Evolutionary conservation across 805 yeast genomes (phyloP), one percentile per base, ranked within the genome.

Genomic region (Metschnikowia corniflorae): DNA sequence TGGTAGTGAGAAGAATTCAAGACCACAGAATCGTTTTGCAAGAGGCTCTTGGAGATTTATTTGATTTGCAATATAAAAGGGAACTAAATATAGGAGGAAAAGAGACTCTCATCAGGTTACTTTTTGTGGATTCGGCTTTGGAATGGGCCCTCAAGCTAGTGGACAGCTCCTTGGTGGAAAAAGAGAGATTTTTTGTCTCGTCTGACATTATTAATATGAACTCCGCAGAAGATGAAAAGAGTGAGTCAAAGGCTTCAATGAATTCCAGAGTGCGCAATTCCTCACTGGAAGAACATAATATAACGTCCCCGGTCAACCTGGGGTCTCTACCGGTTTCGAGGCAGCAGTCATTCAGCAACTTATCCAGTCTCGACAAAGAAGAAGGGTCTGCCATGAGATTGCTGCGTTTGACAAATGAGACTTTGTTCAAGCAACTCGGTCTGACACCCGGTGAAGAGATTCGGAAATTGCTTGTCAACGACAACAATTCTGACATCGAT

Each of bases 121-220:
- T 82, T 31, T 76, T 82, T 39, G 65, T 86, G 48, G 88, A 83
- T 50, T 76, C 82, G 13, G 80, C 86, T 7, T 65, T 87, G 37
- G 75, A 74, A 28, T 80, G 81, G 50, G 78, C 77, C 1, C 42
- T 74, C 17, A 65, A 65, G 39, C 54, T 67, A 40, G 60, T 68
- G 31, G 73, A 68, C 43, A 49, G 50, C 18, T 60, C 65, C 2
- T 54, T 65, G 26, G 59, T 46, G 7, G 50, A 53, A 9, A 37
- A 37, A 6, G 51, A 44, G 12, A 45, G 31, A 15, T 30, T 25
- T 16, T 12, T 37, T 14, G 38, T 42, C n/a, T 36, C 48, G 7
- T 31, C 39, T 12, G 49, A 48, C 16, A 27, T 46, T 12, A 31
- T 48, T 26, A 37, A 41, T 21, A 40, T 42, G 44, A 35, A 36